Evolutionary conservation across 441 rosid genomes (phyloP).

Genomic region (Gossypium schwendimanii): DNA sequence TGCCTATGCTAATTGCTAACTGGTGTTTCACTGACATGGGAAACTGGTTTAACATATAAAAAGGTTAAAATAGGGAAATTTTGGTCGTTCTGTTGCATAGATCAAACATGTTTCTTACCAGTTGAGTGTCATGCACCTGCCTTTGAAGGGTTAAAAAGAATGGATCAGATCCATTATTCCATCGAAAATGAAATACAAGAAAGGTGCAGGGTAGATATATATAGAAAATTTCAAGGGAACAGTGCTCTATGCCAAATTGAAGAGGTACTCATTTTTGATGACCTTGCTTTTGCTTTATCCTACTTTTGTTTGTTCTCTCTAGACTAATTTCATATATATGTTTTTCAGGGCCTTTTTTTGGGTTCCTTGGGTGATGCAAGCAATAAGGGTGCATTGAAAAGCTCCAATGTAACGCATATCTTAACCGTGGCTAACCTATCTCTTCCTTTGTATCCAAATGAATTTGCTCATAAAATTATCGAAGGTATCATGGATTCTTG

Average conservation of each 20-base stretch:
- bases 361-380: constrained; percentile 46
- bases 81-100: background rate
- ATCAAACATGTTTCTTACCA: background rate
- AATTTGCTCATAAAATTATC: constrained; percentile 38
- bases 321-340: background rate
- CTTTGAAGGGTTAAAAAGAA: background rate
- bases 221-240: constrained; percentile 27
- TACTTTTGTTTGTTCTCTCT: background rate
- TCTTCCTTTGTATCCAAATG: constrained; percentile 27
- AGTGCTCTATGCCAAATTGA: constrained; percentile 34
- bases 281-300: background rate
- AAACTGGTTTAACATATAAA: background rate
- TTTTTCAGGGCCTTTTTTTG: constrained; percentile 41
- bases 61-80: background rate
- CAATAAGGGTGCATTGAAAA: constrained; percentile 36
- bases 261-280: constrained; percentile 23
- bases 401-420: constrained; percentile 39
- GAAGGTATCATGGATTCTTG: constrained; percentile 19
- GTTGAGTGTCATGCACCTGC: background rate
- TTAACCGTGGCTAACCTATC: constrained; percentile 39
- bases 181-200: background rate
- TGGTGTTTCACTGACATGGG: background rate
- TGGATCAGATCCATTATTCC: constrained; percentile 5
- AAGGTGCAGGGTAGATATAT: constrained; percentile 7
- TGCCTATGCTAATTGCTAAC: background rate